phyloP scores from a whole-genome alignment of 1,284 basidiomycete genomes.

The Fomitopsis palustris region DNA sequence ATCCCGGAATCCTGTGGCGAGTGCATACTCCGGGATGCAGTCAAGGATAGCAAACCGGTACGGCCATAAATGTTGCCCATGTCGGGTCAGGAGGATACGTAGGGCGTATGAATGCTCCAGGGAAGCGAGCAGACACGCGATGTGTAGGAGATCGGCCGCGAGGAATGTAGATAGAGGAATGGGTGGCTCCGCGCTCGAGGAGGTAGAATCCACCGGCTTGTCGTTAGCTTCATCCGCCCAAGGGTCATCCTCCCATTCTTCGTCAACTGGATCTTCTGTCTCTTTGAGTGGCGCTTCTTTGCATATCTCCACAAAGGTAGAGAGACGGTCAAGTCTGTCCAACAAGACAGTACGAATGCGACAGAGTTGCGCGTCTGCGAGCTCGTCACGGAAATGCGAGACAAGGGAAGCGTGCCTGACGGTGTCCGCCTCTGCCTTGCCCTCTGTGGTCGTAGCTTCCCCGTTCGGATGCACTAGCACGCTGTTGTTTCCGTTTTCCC shows the following conservation, averaged over 20 bases:
- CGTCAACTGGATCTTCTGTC: conserved; percentile 34
- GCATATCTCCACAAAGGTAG: conserved; percentile 62
- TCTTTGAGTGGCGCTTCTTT: conserved; percentile 33
- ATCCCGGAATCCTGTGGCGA: conserved; percentile 57
- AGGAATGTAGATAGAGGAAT: conserved; percentile 67
- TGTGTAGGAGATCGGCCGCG: conserved; percentile 48
- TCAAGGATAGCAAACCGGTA: conserved; percentile 69
- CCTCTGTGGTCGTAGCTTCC: conserved; percentile 2
- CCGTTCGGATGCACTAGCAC: not conserved
- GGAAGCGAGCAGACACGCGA: conserved; percentile 66
- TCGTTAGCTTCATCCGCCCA: conserved; percentile 55
- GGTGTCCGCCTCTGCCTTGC: conserved; percentile 7
- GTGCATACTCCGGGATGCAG: conserved; percentile 68
- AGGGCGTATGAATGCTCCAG: conserved; percentile 57
- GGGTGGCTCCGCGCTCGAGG: conserved; percentile 32
- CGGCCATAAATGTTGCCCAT: conserved; percentile 59
- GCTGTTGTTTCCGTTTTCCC: conserved; percentile 23
- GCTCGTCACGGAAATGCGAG: conserved; percentile 48
- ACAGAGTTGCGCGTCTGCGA: conserved; percentile 61
- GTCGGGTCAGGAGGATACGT: conserved; percentile 53
- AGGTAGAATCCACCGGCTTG: conserved; percentile 17
- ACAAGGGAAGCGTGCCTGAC: conserved; percentile 29
- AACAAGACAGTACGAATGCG: conserved; percentile 59
- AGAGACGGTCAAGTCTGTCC: conserved; percentile 59
- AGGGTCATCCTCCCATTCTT: conserved; percentile 79